Conservation (phyloP, 2,329 filamentous ascomycete genomes). For the Tolypocladium sp. region DNA sequence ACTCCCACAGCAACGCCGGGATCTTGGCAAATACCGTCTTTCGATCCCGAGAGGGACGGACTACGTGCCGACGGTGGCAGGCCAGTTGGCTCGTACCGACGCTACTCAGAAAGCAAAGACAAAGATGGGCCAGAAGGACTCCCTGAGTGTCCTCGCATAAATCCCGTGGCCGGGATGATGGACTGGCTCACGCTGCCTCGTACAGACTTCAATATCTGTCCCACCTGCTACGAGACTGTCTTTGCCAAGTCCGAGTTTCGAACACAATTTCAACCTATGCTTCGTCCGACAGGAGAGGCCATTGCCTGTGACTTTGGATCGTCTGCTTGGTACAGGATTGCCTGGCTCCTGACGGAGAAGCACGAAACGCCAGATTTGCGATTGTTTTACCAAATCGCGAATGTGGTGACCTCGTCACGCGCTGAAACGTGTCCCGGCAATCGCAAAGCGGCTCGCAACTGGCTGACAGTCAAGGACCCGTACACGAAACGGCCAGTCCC, state of each 20-base stretch:
- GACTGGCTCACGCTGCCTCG: constrained; percentile 77
- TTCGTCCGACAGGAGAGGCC: constrained; percentile 46
- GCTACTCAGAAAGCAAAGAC: constrained; percentile 38
- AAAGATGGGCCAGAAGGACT: constrained; percentile 27
- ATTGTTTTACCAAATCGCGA: constrained; percentile 60
- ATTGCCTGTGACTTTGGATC: constrained; percentile 72
- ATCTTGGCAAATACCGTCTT: constrained; percentile 36
- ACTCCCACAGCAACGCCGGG: constrained; percentile 12
- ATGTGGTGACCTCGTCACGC: constrained; percentile 39
- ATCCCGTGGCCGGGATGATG: constrained; percentile 51
- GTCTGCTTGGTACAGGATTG: constrained; percentile 71
- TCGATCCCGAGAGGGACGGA: constrained; percentile 29
- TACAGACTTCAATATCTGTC: constrained; percentile 71
- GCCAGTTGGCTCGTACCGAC: constrained; percentile 37
- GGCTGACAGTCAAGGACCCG: constrained; percentile 69
- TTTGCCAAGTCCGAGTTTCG: constrained; percentile 62
- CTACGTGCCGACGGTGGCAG: constrained; percentile 28
- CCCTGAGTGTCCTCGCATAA: constrained; percentile 60
- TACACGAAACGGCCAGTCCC: constrained; percentile 53
- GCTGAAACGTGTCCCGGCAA: constrained; percentile 49
- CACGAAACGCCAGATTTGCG: constrained; percentile 56
- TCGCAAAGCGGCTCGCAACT: constrained; percentile 48
- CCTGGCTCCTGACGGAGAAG: constrained; percentile 72
- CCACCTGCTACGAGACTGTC: constrained; percentile 64
- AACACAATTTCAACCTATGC: constrained; percentile 50